A percentile compares a stretch with the other conserved stretches of the same genome.
These are phyloP conservation scores for Ceratocystis variospora DNA, from an alignment of 2,329 filamentous ascomycete genomes.

Conservation along the genomic window DNA sequence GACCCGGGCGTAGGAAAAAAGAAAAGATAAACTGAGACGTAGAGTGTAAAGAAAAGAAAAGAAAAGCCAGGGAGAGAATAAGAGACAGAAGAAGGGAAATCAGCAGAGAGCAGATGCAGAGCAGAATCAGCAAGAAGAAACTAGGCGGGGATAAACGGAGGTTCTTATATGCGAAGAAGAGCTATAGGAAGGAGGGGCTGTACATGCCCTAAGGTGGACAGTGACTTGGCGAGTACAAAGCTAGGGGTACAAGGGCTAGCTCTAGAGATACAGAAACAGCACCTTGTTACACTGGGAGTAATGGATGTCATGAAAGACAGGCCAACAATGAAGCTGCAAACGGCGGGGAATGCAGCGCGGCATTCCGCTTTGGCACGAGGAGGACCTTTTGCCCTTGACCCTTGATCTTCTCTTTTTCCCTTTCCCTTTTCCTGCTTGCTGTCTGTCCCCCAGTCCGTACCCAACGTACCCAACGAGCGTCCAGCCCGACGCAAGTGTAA, in stretches of 20 bases:
- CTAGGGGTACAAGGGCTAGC: not conserved
- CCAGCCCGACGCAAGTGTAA: too few species aligned
- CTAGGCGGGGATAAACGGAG: constrained; percentile 4
- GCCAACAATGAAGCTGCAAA: not conserved
- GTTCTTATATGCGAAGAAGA: constrained; percentile 18
- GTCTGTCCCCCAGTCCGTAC: not conserved
- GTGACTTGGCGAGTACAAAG: not conserved
- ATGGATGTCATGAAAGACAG: not conserved
- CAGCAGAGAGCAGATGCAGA: constrained; percentile 14
- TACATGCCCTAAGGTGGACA: not conserved
- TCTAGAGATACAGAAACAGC: not conserved
- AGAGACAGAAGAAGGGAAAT: not conserved
- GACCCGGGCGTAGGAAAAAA: too few species aligned
- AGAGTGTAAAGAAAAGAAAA: not conserved
- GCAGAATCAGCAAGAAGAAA: not conserved
- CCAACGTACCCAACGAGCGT: too few species aligned
- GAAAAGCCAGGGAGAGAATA: not conserved
- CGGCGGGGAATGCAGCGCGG: not conserved
- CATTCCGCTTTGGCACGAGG: not conserved
- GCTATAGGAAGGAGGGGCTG: not conserved
- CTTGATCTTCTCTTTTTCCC: not conserved
- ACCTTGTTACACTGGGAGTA: not conserved
- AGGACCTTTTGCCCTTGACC: not conserved
- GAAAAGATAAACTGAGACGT: too few species aligned
- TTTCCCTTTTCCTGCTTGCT: not conserved